phyloP scores from a whole-genome alignment of 768 basidiomycete species.

The Mycena galericulata region DNA sequence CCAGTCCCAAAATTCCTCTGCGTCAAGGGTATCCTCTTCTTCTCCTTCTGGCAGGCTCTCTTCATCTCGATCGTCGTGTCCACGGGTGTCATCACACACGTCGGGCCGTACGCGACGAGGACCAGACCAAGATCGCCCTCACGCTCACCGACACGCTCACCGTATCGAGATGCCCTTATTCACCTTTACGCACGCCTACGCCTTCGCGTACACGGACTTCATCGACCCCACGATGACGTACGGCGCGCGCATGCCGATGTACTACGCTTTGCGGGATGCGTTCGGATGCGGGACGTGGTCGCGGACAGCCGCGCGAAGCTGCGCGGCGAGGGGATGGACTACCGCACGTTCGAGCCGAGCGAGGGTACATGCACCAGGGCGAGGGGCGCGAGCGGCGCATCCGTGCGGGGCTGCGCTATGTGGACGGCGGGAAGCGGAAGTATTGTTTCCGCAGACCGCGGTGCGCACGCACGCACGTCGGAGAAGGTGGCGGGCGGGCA shows the following conservation, averaged over 20 bases:
- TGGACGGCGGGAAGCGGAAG: constrained; percentile 89
- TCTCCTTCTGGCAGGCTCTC: constrained; percentile 98
- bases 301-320: constrained; percentile 88
- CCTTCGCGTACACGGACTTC: constrained; percentile 93
- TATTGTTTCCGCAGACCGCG: constrained; percentile 89
- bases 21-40: constrained; percentile 98
- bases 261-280: constrained; percentile 88
- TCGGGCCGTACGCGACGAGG: constrained; percentile 90
- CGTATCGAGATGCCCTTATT: constrained; percentile 99
- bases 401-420: constrained; percentile 91
- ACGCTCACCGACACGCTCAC: constrained; percentile 92
- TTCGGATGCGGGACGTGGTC: constrained; percentile 90
- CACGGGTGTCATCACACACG: constrained; percentile 74
- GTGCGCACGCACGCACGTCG: constrained; percentile 52
- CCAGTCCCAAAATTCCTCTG: constrained; percentile 98
- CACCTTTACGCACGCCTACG: constrained; percentile 94
- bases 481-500: constrained; percentile 51
- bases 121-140: constrained; percentile 74
- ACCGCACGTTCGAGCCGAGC: constrained; percentile 95
- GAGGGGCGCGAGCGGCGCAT: constrained; percentile 88
- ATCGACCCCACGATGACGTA: constrained; percentile 68
- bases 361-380: constrained; percentile 93
- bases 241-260: constrained; percentile 91
- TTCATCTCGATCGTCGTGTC: constrained; percentile 91
- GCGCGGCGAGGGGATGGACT: constrained; percentile 91